Conservation (phyloP, 1,139 yeast species). For the Entelexis sorbosivorans region DNA sequence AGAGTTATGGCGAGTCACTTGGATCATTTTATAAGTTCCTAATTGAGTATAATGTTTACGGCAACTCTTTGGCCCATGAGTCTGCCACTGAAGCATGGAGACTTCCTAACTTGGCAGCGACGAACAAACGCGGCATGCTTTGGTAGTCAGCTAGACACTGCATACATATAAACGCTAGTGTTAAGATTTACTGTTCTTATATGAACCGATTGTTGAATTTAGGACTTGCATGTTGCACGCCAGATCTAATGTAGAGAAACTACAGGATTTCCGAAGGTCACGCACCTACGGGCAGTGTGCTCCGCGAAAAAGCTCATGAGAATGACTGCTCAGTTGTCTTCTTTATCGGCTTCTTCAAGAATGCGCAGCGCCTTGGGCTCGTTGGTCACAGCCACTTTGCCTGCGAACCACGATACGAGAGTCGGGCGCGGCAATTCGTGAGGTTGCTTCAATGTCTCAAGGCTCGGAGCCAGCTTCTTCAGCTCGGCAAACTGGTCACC, state of each 20-base stretch:
- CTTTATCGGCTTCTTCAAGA: conserved; percentile 24
- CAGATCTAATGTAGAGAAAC: too few relatives aligned
- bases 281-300: too few relatives aligned
- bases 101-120: background rate
- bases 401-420: conserved; percentile 31
- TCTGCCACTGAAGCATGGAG: background rate
- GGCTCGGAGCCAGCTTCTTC: conserved; percentile 19
- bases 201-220: too few relatives aligned
- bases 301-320: too few relatives aligned
- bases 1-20: too few relatives aligned
- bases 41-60: background rate
- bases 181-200: too few relatives aligned
- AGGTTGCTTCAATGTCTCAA: conserved; percentile 15
- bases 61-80: background rate
- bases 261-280: too few relatives aligned
- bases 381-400: conserved; percentile 32
- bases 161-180: background rate
- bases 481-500: conserved; percentile 27
- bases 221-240: too few relatives aligned
- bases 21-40: background rate
- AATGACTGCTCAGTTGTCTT: background rate
- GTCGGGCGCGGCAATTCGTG: conserved; percentile 27
- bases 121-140: too few relatives aligned
- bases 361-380: conserved; percentile 34
- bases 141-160: too few relatives aligned